Evolutionary conservation across 306 rosid species (phyloP).

Genomic region (Quercus glauca): DNA sequence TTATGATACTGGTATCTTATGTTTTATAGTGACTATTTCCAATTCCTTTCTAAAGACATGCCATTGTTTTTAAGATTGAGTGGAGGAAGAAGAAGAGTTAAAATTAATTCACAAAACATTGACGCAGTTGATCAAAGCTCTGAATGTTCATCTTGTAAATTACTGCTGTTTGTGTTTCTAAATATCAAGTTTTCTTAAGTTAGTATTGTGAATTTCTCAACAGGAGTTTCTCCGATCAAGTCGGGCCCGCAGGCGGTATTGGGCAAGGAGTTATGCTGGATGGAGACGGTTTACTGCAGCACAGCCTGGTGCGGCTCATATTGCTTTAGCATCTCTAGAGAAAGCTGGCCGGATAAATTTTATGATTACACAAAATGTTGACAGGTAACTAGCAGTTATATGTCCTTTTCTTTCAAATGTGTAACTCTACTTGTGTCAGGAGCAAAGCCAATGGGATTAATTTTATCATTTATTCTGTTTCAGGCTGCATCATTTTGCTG

Average conservation of each 20-base stretch:
- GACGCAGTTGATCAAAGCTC: background rate
- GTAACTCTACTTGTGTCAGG: slow-evolving; percentile 15
- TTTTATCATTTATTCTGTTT: slow-evolving; percentile 29
- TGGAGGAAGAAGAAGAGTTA: too few species aligned
- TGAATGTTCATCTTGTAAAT: background rate
- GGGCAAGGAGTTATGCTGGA: slow-evolving; percentile 98
- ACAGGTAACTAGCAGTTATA: slow-evolving; percentile 46
- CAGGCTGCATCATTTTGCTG: slow-evolving; percentile 95
- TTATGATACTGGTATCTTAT: background rate
- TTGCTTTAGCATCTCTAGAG: slow-evolving; percentile 69
- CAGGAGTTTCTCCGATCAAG: slow-evolving; percentile 76
- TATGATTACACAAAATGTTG: slow-evolving; percentile 90
- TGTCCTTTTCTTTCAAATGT: slow-evolving; percentile 11
- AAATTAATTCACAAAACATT: too few species aligned
- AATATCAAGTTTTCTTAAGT: slow-evolving; percentile 12
- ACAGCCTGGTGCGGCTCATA: slow-evolving; percentile 74
- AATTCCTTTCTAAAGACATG: background rate
- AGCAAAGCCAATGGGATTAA: slow-evolving; percentile 21
- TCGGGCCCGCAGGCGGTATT: slow-evolving; percentile 75
- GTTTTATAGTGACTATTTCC: background rate
- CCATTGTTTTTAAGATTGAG: background rate
- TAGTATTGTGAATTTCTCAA: slow-evolving; percentile 25
- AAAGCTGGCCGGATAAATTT: slow-evolving; percentile 65
- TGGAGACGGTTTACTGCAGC: slow-evolving; percentile 81
- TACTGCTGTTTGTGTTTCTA: slow-evolving; percentile 12